A percentile compares a stretch with the other conserved stretches of the same genome.
Evolutionary conservation across 345 rosid species (phyloP).

Genomic region (Melaleuca quinquenervia): DNA sequence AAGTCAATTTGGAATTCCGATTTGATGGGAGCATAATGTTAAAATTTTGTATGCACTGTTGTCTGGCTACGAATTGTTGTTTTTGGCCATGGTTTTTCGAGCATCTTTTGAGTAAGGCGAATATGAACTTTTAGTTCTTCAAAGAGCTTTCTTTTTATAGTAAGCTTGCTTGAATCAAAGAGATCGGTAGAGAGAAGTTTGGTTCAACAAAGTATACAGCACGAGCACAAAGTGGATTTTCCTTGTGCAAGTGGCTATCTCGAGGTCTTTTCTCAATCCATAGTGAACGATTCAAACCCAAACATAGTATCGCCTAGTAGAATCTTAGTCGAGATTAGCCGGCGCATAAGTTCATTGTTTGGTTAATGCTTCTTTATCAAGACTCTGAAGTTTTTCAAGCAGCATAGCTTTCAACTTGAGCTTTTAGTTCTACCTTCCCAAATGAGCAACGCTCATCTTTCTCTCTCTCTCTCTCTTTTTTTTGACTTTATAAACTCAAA

Average conservation of each 20-base stretch:
- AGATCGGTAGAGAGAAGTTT: too few species aligned
- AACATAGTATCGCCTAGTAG: neutral
- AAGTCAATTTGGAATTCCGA: rapidly evolving
- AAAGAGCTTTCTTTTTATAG: too few species aligned
- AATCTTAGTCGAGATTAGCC: neutral
- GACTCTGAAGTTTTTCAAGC: rapidly evolving
- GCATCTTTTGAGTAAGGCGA: neutral
- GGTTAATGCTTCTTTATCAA: neutral
- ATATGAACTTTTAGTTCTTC: neutral
- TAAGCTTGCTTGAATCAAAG: neutral
- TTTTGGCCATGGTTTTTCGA: neutral
- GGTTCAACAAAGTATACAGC: too few species aligned
- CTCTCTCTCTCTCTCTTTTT: too few species aligned
- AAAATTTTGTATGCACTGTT: neutral
- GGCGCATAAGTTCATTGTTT: neutral
- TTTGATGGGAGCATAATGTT: neutral
- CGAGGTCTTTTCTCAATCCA: neutral
- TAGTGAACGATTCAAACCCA: too few species aligned
- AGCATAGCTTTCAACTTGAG: rapidly evolving
- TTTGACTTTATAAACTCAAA: too few species aligned
- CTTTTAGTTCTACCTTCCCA: neutral
- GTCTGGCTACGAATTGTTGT: rapidly evolving
- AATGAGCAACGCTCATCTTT: too few species aligned
- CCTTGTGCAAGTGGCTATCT: neutral
- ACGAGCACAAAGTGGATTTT: rapidly evolving